Evolutionary conservation across 2,329 filamentous ascomycete species (phyloP), one percentile per base, ranked within the genome.

Genomic region (Xylaria sp.): DNA sequence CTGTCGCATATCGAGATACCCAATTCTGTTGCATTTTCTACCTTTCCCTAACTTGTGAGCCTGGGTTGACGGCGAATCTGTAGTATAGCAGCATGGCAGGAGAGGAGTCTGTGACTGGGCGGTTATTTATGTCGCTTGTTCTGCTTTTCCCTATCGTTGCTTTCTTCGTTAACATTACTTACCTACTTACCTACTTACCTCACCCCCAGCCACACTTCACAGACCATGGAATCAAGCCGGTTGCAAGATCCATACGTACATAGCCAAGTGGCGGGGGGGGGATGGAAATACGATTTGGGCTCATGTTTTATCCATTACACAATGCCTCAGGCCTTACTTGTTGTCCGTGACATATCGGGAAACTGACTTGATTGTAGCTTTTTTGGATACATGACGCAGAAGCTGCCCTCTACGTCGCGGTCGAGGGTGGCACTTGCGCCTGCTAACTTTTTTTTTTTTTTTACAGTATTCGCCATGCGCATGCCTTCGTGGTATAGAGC

Each of bases 251-350:
- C 49, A 69, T 66, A 28, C 57, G 59, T 73, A 59, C 69, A 71
- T 59, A 66, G 74, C 75, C 75, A 74, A 77, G 74, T 77, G 75
- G 77, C 73, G 73, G 73, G 75, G 75, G 75, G 73, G 33, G 7
- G 15, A 28, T 11, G 9, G 38, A 67, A 70, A 75, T 70, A 69
- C 56, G 59, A 73, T 60, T 60, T 23, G 33, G 31, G 36, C 48
- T 65, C 33, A 48, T 54, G 51, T 11, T 56, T 63, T 65, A 59
- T 33, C 31, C 54, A 13, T 7, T 28, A 3, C 46, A 10, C 38
- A 13, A 28, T 61, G 54, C 65, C 63, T 73, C 69, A 62, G 62
- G 6, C 5, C 56, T 69, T 68, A 67, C 64, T 53, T 53, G 60
- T 51, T 38, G 1, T 59, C 7, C 49, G 40, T 61, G 67, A 62